phyloP scores from a whole-genome alignment of 441 rosid genomes.

The Populus hybrid region DNA sequence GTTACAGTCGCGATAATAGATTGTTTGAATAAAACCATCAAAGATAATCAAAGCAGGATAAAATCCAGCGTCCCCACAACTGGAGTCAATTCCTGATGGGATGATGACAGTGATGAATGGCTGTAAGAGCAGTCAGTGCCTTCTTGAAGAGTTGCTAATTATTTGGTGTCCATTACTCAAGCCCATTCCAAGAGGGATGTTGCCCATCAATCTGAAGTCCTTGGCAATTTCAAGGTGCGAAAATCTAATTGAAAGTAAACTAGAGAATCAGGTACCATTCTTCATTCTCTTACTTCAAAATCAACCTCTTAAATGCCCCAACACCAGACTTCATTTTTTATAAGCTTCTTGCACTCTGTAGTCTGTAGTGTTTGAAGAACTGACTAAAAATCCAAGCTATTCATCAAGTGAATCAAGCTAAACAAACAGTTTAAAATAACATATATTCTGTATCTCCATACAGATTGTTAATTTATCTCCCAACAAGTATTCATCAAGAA shows the following conservation, averaged over 20 bases:
- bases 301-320: not conserved
- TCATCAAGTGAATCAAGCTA: not conserved
- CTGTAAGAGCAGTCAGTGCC: not conserved
- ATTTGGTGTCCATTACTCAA: not conserved
- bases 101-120: not conserved
- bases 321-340: not conserved
- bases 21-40: slow-evolving; percentile 47
- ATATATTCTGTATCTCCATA: not conserved
- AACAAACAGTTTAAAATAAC: not conserved
- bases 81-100: slow-evolving; percentile 17
- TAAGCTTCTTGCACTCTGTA: not conserved
- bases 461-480: not conserved
- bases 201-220: not conserved
- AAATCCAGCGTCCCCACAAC: slow-evolving; percentile 58
- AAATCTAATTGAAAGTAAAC: not conserved
- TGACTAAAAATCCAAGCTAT: not conserved
- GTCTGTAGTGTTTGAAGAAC: not conserved
- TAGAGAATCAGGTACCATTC: not conserved
- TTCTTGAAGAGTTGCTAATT: not conserved
- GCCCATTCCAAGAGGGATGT: not conserved
- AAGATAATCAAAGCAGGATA: slow-evolving; percentile 46
- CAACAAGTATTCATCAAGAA: not conserved
- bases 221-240: not conserved
- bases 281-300: not conserved
- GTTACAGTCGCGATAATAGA: too few species aligned